These are phyloP conservation scores for Castanea crenata DNA, from an alignment of 306 rosid genomes.

Conservation along the genomic window DNA sequence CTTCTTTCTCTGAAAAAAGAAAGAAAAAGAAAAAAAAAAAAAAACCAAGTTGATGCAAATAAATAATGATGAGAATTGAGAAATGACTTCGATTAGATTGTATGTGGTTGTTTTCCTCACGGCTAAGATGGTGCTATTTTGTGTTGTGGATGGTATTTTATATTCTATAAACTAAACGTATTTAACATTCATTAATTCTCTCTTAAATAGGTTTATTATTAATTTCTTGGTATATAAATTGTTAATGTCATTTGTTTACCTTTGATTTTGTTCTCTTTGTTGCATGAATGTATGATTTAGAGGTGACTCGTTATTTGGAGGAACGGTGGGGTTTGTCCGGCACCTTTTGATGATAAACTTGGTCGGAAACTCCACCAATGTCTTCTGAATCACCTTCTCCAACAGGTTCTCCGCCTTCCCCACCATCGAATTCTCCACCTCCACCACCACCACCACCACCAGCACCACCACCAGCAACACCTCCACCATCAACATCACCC, in stretches of 20 bases:
- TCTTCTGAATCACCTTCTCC: constrained; percentile 31
- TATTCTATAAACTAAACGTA: neutral
- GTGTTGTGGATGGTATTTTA: neutral
- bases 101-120: neutral
- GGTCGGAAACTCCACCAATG: constrained; percentile 44
- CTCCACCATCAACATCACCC: neutral
- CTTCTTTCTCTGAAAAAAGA: neutral
- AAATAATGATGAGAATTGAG: neutral
- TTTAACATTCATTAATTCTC: neutral
- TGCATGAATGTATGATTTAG: neutral
- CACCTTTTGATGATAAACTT: constrained; percentile 13
- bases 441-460: constrained; percentile 1
- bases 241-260: neutral
- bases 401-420: constrained; percentile 23
- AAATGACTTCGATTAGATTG: neutral
- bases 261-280: neutral
- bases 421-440: neutral
- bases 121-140: neutral
- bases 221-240: neutral
- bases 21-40: neutral
- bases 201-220: neutral
- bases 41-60: neutral
- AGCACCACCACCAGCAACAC: constrained; percentile 4
- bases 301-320: constrained; percentile 23
- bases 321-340: constrained; percentile 46